A percentile compares a stretch with the other conserved stretches of the same genome.
phyloP scores from a whole-genome alignment of 192 early-diverging fungal genomes.

The Backusella tuberculispora region DNA sequence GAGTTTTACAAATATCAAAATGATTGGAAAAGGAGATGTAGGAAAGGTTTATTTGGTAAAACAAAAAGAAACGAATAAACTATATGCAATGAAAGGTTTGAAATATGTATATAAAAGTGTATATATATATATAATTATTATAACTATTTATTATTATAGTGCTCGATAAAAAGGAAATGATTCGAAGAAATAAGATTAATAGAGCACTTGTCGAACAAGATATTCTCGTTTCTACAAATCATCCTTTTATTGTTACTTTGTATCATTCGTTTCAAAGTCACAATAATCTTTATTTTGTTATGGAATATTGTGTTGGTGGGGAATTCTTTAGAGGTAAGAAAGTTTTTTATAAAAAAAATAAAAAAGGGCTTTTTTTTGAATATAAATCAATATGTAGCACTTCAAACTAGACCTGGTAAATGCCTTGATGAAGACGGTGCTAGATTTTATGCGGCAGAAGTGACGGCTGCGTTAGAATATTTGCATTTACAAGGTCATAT shows the following conservation, averaged over 20 bases:
- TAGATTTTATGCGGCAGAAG: conserved; percentile 97
- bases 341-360: neutral
- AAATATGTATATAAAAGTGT: neutral
- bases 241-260: conserved; percentile 87
- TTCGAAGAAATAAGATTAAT: conserved; percentile 97
- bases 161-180: conserved; percentile 91
- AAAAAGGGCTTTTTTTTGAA: neutral
- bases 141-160: conserved; percentile 37
- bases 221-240: conserved; percentile 75
- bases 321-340: conserved; percentile 79
- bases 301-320: conserved; percentile 89
- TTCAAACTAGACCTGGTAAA: conserved; percentile 89
- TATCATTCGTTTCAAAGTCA: conserved; percentile 89
- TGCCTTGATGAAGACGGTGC: conserved; percentile 89
- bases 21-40: conserved; percentile 97
- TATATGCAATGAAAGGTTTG: conserved; percentile 95
- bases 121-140: neutral
- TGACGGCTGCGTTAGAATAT: conserved; percentile 93
- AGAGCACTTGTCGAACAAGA: conserved; percentile 94
- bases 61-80: conserved; percentile 76
- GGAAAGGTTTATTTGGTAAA: conserved; percentile 96
- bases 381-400: conserved; percentile 42
- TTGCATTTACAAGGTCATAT: conserved; percentile 96
- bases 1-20: conserved; percentile 84
- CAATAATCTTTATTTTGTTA: conserved; percentile 82